These are phyloP conservation scores for Yamadazyma atmosphaerica DNA, from an alignment of 1,139 yeast species.

Conservation along the genomic window DNA sequence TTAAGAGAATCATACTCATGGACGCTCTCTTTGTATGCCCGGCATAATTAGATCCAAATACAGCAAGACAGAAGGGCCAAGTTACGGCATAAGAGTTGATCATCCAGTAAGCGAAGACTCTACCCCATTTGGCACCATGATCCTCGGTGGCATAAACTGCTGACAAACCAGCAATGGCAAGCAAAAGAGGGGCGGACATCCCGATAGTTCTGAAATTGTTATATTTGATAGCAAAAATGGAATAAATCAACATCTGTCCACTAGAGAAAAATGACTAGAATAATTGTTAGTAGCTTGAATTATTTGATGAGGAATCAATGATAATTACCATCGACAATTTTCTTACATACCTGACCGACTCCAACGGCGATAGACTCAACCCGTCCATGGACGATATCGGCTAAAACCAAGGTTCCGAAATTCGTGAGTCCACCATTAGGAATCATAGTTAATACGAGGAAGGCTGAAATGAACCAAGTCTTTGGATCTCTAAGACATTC, in stretches of 20 bases:
- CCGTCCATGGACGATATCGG: slow-evolving; percentile 9
- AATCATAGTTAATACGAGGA: slow-evolving; percentile 39
- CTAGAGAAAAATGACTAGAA: slow-evolving; percentile 11
- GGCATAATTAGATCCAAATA: slow-evolving; percentile 25
- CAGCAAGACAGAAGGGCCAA: slow-evolving; percentile 40
- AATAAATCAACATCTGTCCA: slow-evolving; percentile 13
- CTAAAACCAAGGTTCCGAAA: slow-evolving; percentile 20
- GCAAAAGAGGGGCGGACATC: slow-evolving; percentile 11
- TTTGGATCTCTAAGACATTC: slow-evolving; percentile 48
- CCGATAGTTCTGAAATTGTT: slow-evolving; percentile 13
- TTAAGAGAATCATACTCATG: slow-evolving; percentile 23
- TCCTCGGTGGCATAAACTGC: slow-evolving; percentile 13
- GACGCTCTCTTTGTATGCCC: slow-evolving; percentile 25
- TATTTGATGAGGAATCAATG: no score
- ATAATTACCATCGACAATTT: no score
- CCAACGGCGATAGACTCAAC: slow-evolving; percentile 11
- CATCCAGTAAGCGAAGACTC: slow-evolving; percentile 11
- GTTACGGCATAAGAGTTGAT: slow-evolving; percentile 9
- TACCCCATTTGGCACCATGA: slow-evolving; percentile 9
- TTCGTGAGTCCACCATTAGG: slow-evolving; percentile 43
- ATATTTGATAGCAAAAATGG: slow-evolving; percentile 9
- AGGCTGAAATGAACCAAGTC: slow-evolving; percentile 42
- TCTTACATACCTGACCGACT: no score
- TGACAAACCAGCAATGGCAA: slow-evolving; percentile 13
- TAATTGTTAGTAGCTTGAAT: no score